Conservation (phyloP, 2,329 filamentous ascomycete species). For the Ascomycota sp. region DNA sequence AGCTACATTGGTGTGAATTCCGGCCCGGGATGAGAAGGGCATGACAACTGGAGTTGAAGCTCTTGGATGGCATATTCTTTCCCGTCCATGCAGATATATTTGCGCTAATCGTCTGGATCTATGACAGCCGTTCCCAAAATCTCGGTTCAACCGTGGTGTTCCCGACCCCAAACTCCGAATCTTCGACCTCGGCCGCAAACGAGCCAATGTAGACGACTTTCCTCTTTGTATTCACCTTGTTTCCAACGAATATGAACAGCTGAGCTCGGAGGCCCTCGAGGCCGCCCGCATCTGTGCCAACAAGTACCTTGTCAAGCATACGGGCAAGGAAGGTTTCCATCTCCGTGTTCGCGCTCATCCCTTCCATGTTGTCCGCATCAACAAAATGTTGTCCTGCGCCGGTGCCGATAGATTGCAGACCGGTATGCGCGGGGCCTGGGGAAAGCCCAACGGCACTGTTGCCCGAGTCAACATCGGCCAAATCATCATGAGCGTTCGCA, state of each 20-base stretch:
- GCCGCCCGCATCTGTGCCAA: slow-evolving; percentile 99
- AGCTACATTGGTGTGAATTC: too few relatives aligned
- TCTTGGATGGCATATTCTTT: slow-evolving; percentile 1
- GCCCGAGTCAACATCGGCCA: slow-evolving; percentile 99
- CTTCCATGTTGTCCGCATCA: slow-evolving; percentile 99
- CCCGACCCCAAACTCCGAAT: slow-evolving; percentile 73
- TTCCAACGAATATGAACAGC: slow-evolving; percentile 99
- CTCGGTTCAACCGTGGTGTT: slow-evolving; percentile 99
- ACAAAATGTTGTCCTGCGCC: slow-evolving; percentile 99
- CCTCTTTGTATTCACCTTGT: slow-evolving; percentile 97
- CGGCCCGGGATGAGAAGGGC: neutral
- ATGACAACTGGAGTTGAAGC: neutral
- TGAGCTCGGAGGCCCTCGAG: slow-evolving; percentile 98
- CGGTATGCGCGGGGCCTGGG: slow-evolving; percentile 99
- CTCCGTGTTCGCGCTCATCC: slow-evolving; percentile 77
- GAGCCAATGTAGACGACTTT: slow-evolving; percentile 97
- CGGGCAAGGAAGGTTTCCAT: slow-evolving; percentile 57
- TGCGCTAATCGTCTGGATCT: too few relatives aligned
- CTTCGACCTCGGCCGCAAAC: slow-evolving; percentile 98
- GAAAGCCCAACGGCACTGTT: slow-evolving; percentile 97
- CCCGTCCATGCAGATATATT: too few relatives aligned
- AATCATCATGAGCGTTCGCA: slow-evolving; percentile 93
- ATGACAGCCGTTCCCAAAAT: slow-evolving; percentile 93
- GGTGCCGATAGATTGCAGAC: slow-evolving; percentile 99
- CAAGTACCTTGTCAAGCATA: slow-evolving; percentile 70